Evolutionary conservation across 2,329 filamentous ascomycete species (phyloP).

Genomic region (Cercospora sp.): DNA sequence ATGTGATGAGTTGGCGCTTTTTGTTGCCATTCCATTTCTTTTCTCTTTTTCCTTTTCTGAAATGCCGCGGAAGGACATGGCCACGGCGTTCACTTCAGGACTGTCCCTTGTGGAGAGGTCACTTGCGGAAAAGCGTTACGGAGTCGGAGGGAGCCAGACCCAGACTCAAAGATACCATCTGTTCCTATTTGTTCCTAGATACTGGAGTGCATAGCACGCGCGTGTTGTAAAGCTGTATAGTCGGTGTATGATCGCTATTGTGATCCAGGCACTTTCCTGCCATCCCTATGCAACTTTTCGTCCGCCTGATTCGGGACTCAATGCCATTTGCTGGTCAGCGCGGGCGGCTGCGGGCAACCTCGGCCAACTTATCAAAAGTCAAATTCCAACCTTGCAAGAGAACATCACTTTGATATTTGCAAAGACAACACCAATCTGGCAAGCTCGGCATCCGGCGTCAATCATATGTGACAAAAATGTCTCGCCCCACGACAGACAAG

Average conservation of each 20-base stretch:
- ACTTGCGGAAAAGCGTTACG: neutral
- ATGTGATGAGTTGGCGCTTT: constrained; percentile 1
- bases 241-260: neutral
- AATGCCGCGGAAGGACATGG: neutral
- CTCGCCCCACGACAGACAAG: neutral
- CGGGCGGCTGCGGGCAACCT: neutral
- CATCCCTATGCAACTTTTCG: neutral
- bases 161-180: constrained; percentile 11
- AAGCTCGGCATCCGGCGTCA: neutral
- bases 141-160: constrained; percentile 1
- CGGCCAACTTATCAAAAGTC: neutral
- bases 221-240: constrained; percentile 9
- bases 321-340: neutral
- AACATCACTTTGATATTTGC: neutral
- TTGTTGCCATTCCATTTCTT: neutral
- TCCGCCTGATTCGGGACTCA: neutral
- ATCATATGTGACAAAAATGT: neutral
- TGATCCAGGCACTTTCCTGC: neutral
- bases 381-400: neutral
- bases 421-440: neutral
- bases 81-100: constrained; percentile 1
- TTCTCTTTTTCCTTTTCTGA: neutral
- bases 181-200: constrained; percentile 8
- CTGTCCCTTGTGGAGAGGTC: neutral
- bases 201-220: neutral